Evolutionary conservation across 2,329 filamentous ascomycete species (phyloP).

Genomic region (Sporothrix brasiliensis): DNA sequence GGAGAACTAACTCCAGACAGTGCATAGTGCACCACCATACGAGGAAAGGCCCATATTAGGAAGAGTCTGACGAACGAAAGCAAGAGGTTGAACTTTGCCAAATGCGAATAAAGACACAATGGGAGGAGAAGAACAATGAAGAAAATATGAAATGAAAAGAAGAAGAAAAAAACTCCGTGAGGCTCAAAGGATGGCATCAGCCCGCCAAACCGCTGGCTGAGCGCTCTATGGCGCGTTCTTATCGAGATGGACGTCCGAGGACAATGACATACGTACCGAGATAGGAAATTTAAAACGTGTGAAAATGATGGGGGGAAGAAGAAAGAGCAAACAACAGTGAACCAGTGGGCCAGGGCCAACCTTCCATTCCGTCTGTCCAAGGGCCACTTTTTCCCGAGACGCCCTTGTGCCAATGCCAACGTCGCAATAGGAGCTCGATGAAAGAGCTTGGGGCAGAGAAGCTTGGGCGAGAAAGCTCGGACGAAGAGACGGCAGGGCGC

Average conservation of each 20-base stretch:
- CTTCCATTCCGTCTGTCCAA: not conserved
- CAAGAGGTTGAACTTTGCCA: not conserved
- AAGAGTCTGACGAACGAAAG: slow-evolving; percentile 19
- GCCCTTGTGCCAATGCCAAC: not conserved
- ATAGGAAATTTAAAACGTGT: not conserved
- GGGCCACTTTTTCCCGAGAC: not conserved
- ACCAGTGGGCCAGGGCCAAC: not conserved
- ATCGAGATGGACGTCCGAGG: slow-evolving; percentile 10
- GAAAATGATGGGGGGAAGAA: not conserved
- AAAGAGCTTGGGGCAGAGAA: not conserved
- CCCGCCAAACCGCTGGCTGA: not conserved
- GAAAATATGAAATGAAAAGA: not conserved
- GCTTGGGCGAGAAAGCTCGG: slow-evolving; percentile 19
- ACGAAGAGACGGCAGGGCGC: not conserved
- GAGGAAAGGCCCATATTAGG: slow-evolving; percentile 17
- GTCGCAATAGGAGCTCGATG: not conserved
- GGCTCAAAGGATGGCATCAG: not conserved
- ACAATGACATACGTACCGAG: not conserved
- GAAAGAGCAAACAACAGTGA: not conserved
- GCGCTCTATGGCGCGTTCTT: not conserved
- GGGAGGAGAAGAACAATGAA: slow-evolving; percentile 2
- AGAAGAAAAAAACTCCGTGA: not conserved
- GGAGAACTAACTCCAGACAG: slow-evolving; percentile 11
- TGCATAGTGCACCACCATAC: slow-evolving; percentile 1
- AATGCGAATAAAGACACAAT: slow-evolving; percentile 5